Evolutionary conservation across 2,329 filamentous ascomycete genomes (phyloP).

Genomic region (Colletotrichum lini): DNA sequence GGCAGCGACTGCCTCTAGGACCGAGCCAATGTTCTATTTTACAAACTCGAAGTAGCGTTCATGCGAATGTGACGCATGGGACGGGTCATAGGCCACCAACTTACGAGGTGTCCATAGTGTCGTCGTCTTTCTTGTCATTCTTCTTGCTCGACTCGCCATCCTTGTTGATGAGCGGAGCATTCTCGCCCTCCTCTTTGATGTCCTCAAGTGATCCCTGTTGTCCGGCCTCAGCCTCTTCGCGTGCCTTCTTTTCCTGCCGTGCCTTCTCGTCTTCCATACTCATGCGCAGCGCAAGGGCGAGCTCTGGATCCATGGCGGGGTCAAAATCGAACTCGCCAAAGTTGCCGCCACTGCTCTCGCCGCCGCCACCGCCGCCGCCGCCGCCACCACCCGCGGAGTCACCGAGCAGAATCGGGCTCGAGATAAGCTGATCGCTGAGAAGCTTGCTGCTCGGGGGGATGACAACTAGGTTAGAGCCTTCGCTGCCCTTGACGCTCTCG

Average conservation of each 20-base stretch:
- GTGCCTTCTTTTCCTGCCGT: conserved; percentile 87
- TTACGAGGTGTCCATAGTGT: conserved; percentile 94
- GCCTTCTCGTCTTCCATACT: conserved; percentile 99
- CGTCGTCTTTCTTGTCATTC: conserved; percentile 64
- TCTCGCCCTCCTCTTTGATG: conserved; percentile 85
- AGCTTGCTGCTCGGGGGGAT: conserved; percentile 93
- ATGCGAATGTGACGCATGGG: conserved; percentile 16
- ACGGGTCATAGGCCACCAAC: conserved; percentile 13
- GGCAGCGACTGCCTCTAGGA: conserved; percentile 33
- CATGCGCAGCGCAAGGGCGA: conserved; percentile 95
- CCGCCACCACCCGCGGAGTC: conserved; percentile 73
- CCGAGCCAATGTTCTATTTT: conserved; percentile 42
- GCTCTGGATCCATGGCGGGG: conserved; percentile 90
- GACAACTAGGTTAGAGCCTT: conserved; percentile 91
- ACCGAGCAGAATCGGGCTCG: conserved; percentile 90
- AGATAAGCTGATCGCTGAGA: conserved; percentile 91
- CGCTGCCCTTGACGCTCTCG: conserved; percentile 90
- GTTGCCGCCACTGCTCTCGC: conserved; percentile 73
- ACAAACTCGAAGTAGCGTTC: conserved; percentile 36
- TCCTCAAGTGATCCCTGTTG: conserved; percentile 84
- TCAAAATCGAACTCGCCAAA: conserved; percentile 87
- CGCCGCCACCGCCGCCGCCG: conserved; percentile 65
- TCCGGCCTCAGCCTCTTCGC: conserved; percentile 79
- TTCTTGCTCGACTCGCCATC: conserved; percentile 64
- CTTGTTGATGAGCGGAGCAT: conserved; percentile 74